Evolutionary conservation across 768 basidiomycete genomes (phyloP), one percentile per base, ranked within the genome.

Genomic region (Hericium rajendrae): DNA sequence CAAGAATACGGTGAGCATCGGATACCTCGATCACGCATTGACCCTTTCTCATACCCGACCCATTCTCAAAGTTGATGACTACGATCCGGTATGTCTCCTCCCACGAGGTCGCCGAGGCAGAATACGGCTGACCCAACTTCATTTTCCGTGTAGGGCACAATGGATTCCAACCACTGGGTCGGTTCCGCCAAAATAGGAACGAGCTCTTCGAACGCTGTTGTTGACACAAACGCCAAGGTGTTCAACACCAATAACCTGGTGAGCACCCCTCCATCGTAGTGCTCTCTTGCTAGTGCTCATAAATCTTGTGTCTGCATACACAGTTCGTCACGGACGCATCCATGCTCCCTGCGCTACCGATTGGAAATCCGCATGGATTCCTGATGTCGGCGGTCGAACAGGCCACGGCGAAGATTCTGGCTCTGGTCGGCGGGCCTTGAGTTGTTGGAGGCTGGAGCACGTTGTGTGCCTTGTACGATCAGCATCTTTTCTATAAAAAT

Each of bases 91-190:
- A 32, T 56, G 61, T 50, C 38, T 46, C 13, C 6, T 53, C 18
- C 48, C 16, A 1, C 22, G 3, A 22, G 2, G 11, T 51, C 20
- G 24, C 43, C 43, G 3, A 20, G 13, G n/a, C 18, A 4, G 0
- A 15, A 16, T 2, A 13, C 18, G n/a, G 11, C 48, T 24, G 16
- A 52, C 39, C 2, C 59, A 74, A 73, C 68, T 53, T 77, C 77
- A 57, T 59, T 68, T 59, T 18, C 28, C 65, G 59, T 16, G 59
- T 16, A 71, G 71, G 39, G 58, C 15, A 69, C 65, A 22, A 69
- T 83, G 70, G 73, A 79, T 68, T 82, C 81, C 6, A 85, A 85
- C 63, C 83, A 85, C 67, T 84, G 83, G 82, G 78, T 82, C 16
- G 82, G 81, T 18, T 74, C 81, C 4, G 75, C 75, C 63, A 71